Conservation (phyloP, 495 filamentous ascomycete genomes). For the Bombardia bombarda region DNA sequence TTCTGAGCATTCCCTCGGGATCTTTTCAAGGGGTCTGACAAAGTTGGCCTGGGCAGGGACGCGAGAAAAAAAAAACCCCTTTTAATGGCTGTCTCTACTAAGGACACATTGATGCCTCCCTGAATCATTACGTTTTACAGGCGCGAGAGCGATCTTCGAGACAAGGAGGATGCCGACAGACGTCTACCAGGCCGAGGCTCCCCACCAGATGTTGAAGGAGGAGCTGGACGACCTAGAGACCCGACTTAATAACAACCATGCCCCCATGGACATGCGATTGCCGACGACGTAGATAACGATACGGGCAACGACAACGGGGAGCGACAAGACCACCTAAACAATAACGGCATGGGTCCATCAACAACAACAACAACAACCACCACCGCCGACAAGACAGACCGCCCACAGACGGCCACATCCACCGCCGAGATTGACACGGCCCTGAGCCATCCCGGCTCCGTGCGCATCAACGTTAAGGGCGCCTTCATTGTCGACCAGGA, state of each 20-base stretch:
- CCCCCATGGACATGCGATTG: no score
- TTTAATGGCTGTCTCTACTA: slow-evolving; percentile 17
- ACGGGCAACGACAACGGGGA: background rate
- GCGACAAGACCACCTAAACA: no score
- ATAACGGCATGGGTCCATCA: background rate
- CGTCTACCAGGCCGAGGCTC: slow-evolving; percentile 22
- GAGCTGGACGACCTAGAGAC: background rate
- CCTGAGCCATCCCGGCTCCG: slow-evolving; percentile 74
- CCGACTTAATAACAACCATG: no score
- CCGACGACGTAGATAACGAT: background rate
- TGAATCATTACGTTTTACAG: no score
- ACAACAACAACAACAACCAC: background rate
- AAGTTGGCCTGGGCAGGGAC: slow-evolving; percentile 5
- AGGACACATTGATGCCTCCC: slow-evolving; percentile 15
- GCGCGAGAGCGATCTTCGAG: background rate
- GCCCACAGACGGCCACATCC: slow-evolving; percentile 31
- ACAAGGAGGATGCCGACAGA: slow-evolving; percentile 17
- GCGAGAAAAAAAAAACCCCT: slow-evolving; percentile 9
- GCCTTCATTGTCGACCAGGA: slow-evolving; percentile 93
- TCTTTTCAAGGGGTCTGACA: slow-evolving; percentile 14
- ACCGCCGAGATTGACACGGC: slow-evolving; percentile 59
- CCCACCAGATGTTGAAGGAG: background rate
- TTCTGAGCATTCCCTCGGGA: slow-evolving; percentile 24
- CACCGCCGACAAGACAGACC: no score
- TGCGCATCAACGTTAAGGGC: slow-evolving; percentile 90